Evolutionary conservation across 768 basidiomycete genomes (phyloP).

Genomic region (Psilocybe sp.): DNA sequence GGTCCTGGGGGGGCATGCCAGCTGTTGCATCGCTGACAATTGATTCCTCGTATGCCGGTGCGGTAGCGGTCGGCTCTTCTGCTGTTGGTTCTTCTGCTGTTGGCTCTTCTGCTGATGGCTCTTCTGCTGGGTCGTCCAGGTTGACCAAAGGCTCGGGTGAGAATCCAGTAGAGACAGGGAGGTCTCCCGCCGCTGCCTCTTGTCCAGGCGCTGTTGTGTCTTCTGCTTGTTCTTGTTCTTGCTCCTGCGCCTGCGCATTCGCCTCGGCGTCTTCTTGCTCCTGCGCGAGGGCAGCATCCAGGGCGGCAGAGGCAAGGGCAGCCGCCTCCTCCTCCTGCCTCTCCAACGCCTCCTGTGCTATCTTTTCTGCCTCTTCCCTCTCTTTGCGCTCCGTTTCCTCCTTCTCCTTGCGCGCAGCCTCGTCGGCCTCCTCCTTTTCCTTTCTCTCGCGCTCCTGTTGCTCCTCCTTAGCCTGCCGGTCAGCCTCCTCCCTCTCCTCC

Average conservation of each 20-base stretch:
- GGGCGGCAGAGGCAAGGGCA: conserved; percentile 5
- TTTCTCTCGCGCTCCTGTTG: background rate
- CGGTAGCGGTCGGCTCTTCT: background rate
- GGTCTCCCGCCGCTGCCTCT: too few species aligned
- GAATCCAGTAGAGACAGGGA: too few species aligned
- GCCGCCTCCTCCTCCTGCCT: conserved; percentile 5
- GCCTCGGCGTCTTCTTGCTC: conserved; percentile 11
- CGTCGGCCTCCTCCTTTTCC: background rate
- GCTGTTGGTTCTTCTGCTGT: conserved; percentile 3
- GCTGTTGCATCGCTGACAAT: conserved; percentile 6
- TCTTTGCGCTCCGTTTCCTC: background rate
- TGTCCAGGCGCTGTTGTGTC: background rate
- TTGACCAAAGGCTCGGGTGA: too few species aligned
- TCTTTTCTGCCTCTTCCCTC: background rate
- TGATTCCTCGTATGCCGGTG: conserved; percentile 2
- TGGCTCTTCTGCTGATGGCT: conserved; percentile 1
- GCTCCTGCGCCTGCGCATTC: conserved; percentile 4
- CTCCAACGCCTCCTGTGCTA: background rate
- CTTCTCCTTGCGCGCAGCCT: conserved; percentile 4
- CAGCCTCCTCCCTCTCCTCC: conserved; percentile 2
- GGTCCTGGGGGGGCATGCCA: conserved; percentile 3
- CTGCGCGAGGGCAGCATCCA: conserved; percentile 1
- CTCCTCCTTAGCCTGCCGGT: background rate
- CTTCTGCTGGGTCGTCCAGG: background rate
- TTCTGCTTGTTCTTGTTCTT: conserved; percentile 11